Percentiles rank a stretch among this genome's conserved stretches.
Conservation (phyloP, 1,284 basidiomycete species). For the Athelia psychrophila region DNA sequence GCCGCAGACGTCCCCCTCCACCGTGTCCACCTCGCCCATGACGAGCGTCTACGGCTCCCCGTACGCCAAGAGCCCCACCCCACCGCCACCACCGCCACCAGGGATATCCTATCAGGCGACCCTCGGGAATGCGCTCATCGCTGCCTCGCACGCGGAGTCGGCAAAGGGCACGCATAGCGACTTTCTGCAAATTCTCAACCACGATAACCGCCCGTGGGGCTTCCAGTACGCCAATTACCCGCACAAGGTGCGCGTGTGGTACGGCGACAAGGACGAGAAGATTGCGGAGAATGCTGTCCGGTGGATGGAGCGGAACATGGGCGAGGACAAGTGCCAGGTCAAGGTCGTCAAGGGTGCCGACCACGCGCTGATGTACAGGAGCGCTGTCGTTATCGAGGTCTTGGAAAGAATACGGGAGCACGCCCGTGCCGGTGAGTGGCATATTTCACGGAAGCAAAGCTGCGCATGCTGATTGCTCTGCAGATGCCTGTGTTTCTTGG, state of each 20-base stretch:
- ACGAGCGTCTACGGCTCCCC: slow-evolving; percentile 39
- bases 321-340: slow-evolving; percentile 71
- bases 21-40: slow-evolving; percentile 38
- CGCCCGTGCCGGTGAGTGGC: slow-evolving; percentile 44
- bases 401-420: slow-evolving; percentile 62
- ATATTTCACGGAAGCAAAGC: slow-evolving; percentile 5
- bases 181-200: slow-evolving; percentile 87
- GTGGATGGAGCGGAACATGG: slow-evolving; percentile 89
- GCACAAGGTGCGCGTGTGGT: slow-evolving; percentile 87
- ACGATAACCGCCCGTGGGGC: slow-evolving; percentile 82
- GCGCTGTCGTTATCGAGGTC: slow-evolving; percentile 84
- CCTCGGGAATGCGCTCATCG: slow-evolving; percentile 82
- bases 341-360: slow-evolving; percentile 85
- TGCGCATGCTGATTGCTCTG: neutral
- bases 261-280: slow-evolving; percentile 90
- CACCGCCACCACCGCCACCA: too few relatives aligned
- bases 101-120: slow-evolving; percentile 59
- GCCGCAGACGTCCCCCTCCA: slow-evolving; percentile 31
- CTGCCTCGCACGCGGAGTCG: slow-evolving; percentile 93
- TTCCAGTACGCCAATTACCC: slow-evolving; percentile 79
- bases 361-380: slow-evolving; percentile 91
- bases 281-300: slow-evolving; percentile 86
- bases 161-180: slow-evolving; percentile 89
- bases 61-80: slow-evolving; percentile 24
- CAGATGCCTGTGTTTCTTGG: slow-evolving; percentile 7